Base-by-base conservation (phyloP, 441 rosid genomes). In the Populus hybrid region DNA sequence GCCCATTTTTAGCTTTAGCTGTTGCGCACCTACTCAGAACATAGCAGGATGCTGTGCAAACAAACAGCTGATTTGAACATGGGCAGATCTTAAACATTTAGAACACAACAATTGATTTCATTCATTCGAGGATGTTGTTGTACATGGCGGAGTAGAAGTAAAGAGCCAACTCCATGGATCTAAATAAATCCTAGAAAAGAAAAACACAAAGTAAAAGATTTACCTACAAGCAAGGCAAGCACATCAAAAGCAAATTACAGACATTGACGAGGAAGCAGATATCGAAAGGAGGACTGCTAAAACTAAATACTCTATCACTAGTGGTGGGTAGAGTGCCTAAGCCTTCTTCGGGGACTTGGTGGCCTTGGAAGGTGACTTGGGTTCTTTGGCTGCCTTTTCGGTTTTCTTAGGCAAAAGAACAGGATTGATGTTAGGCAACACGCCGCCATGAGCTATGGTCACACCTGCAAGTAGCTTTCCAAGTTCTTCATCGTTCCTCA, bases 381-480 rank as follows among this genome's bases (percentile, higher is more conserved):
- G 82, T 76, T 89, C 90, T 33, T 84, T 85, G 5, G 68, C 79
- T 1, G 75, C 77, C 77, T 88, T 88, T 66, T 86, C 91, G 2
- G 86, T 63, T 65, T 86, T 90, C 85, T 88, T 88, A 0, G 89
- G 93, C 64, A 88, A 82, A 53, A 90, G 90, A 50, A 88, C 85
- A 0, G 90, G 91, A 82, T 90, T 90, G 81, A 89, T 89, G 82
- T 89, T 88, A 4, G 90, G 92, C 26, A 83, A 72, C 0, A 88
- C 91, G 3, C 92, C 90, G 33, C 88, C 91, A 9, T 85, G 88
- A 24, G 91, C 91, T 21, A 90, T 88, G 5, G 93, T 88, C 38
- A 90, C 93, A 20, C 91, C 93, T 0, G 87, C 84, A 3, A 90
- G 87, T 59, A 90, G 83, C 82, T 90, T 90, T 9, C 91, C 93